phyloP scores from a whole-genome alignment of 306 rosid genomes.

The Bauhinia variegata region DNA sequence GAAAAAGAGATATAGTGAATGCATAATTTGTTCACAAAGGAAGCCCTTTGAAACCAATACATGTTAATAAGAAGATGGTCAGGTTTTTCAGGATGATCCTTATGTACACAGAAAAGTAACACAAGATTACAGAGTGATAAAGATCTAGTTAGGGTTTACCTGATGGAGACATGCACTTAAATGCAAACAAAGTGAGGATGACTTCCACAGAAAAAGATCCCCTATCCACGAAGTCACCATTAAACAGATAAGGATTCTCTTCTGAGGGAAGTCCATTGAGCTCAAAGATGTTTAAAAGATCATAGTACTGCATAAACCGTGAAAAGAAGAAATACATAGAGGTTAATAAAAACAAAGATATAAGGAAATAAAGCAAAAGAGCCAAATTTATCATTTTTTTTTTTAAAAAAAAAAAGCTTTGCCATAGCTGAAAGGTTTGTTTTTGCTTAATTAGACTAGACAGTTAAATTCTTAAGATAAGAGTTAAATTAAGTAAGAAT shows the following conservation, averaged over 20 bases:
- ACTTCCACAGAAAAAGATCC: conserved; percentile 98
- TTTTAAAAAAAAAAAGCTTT: no score
- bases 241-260: conserved; percentile 96
- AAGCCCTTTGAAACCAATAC: conserved; percentile 1
- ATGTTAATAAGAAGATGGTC: conserved; percentile 12
- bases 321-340: background rate
- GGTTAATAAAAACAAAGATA: background rate
- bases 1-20: background rate
- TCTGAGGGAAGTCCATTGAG: conserved; percentile 99
- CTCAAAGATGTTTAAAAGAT: conserved; percentile 96
- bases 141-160: conserved; percentile 52
- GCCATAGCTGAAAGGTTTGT: no score
- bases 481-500: no score
- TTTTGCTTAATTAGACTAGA: no score
- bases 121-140: conserved; percentile 2
- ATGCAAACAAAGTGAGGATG: conserved; percentile 93
- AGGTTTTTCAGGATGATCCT: conserved; percentile 1
- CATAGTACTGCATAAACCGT: conserved; percentile 77
- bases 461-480: no score
- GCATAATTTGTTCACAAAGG: background rate
- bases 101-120: conserved; percentile 6
- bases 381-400: no score
- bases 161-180: conserved; percentile 98
- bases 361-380: conserved; percentile 11
- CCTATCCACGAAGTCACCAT: conserved; percentile 98